Evolutionary conservation across 208 protist genomes (phyloP), one percentile per base, ranked within the genome.

Genomic region (Acanthamoeba lenticulata): DNA sequence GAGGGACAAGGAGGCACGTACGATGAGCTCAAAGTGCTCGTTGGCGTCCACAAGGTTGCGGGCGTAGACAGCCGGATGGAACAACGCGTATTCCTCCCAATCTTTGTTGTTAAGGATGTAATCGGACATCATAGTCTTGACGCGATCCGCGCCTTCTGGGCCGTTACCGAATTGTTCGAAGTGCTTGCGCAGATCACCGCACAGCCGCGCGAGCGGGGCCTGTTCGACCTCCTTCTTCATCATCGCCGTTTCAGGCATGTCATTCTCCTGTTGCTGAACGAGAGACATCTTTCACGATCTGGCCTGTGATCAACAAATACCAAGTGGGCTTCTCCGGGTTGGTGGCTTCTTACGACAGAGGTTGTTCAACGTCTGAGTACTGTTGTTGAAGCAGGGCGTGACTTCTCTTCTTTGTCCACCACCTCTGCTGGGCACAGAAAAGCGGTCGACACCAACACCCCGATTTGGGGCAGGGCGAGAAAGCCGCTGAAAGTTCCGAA

Each of bases 1-100:
- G 60, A 69, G 29, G 38, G 1, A 45, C 19, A 45, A 17, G 19
- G 34, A 19, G 42, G 13, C 32, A 77, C 67, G 29, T 77, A 77
- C 67, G 38, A 77, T 38, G 67, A 77, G 67, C 67, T 77, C 67
- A 27, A 77, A 77, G 67, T 77, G 67, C 67, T 77, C 67, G 19
- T 77, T 77, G 15, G 38, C 36, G 21, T 77, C 67, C 32, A 77
- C 38, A 19, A 77, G 67, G 21, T 77, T 77, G 34, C 67, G 67
- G 1, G 67, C 67, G 67, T 77, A 77, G 67, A 77, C 36, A 13
- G 67, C 67, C 5, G 67, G 67, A 19, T 77, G 67, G 34, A 36
- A 77, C 32, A 77, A 2, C 0, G 67, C 67, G 15, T 77, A 77
- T 5, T 77, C 67, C 36, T 44, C 21, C 67, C 67, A 77, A 44